Conservation (phyloP, 2,329 filamentous ascomycete genomes). For the Cercospora sp. region DNA sequence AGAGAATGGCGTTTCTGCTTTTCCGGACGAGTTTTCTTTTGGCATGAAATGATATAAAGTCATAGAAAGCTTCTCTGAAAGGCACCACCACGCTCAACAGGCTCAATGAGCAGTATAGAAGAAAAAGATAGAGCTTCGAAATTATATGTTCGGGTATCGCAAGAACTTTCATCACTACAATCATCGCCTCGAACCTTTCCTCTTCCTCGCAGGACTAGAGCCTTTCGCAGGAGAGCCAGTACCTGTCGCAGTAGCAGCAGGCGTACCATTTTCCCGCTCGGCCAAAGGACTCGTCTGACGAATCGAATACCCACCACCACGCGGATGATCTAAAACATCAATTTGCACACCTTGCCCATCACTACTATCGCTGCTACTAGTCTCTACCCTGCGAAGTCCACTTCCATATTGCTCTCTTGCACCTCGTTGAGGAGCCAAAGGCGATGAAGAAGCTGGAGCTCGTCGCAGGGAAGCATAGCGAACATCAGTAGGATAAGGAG, state of each 20-base stretch:
- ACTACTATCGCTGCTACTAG: slow-evolving; percentile 29
- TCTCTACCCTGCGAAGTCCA: slow-evolving; percentile 29
- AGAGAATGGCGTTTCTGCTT: background rate
- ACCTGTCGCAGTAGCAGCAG: slow-evolving; percentile 19
- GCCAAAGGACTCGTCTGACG: slow-evolving; percentile 12
- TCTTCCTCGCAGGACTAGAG: slow-evolving; percentile 26
- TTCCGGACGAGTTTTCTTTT: background rate
- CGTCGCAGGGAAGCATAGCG: slow-evolving; percentile 37
- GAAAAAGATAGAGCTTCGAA: background rate
- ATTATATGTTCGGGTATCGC: background rate
- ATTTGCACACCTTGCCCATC: slow-evolving; percentile 37
- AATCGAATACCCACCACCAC: slow-evolving; percentile 28
- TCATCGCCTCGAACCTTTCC: slow-evolving; percentile 22
- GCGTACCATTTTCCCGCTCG: background rate
- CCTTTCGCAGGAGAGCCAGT: slow-evolving; percentile 16
- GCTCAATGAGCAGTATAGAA: background rate
- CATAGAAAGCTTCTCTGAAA: background rate
- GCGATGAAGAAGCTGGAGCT: slow-evolving; percentile 30
- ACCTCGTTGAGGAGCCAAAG: slow-evolving; percentile 23
- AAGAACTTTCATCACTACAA: background rate
- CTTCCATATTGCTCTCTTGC: slow-evolving; percentile 20
- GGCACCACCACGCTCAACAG: background rate
- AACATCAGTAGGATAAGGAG: slow-evolving; percentile 29
- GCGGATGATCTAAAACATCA: slow-evolving; percentile 30
- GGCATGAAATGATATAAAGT: background rate